These are phyloP conservation scores for Pouteria glomerata DNA, from an alignment of 148 eudicot genomes.

Conservation along the genomic window DNA sequence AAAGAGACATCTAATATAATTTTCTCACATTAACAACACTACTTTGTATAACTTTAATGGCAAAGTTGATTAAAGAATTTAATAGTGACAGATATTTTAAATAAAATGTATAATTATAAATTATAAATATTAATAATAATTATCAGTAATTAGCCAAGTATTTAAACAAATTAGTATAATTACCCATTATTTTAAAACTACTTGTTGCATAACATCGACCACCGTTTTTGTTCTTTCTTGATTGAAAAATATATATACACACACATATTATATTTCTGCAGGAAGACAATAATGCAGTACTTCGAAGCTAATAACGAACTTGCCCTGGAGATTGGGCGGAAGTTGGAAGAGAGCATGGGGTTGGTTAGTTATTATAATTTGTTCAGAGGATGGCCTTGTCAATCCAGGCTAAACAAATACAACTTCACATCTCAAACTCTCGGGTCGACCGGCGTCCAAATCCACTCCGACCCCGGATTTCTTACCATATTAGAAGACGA, in stretches of 20 bases:
- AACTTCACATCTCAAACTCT: conserved; percentile 27
- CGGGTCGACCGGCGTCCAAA: conserved; percentile 47
- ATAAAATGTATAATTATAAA: too few species aligned
- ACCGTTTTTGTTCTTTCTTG: background rate
- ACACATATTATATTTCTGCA: background rate
- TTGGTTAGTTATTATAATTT: conserved; percentile 6
- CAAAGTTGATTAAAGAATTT: too few species aligned
- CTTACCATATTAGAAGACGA: conserved; percentile 68
- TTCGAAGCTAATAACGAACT: too few species aligned
- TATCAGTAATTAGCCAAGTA: too few species aligned
- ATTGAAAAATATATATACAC: background rate
- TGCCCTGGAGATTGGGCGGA: background rate
- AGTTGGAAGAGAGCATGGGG: conserved; percentile 10
- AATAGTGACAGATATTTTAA: too few species aligned
- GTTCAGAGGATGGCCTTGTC: conserved; percentile 43
- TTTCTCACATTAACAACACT: too few species aligned
- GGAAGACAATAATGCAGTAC: conserved; percentile 12
- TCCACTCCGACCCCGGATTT: conserved; percentile 71
- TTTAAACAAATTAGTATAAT: too few species aligned
- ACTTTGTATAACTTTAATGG: too few species aligned
- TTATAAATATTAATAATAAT: too few species aligned
- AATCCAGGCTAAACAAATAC: conserved; percentile 27
- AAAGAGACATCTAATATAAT: too few species aligned
- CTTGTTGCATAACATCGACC: too few species aligned
- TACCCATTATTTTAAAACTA: too few species aligned